A percentile compares a stretch with the other conserved stretches of the same genome.
phyloP scores from a whole-genome alignment of 2,329 filamentous ascomycete species.

The Didymella exigua region DNA sequence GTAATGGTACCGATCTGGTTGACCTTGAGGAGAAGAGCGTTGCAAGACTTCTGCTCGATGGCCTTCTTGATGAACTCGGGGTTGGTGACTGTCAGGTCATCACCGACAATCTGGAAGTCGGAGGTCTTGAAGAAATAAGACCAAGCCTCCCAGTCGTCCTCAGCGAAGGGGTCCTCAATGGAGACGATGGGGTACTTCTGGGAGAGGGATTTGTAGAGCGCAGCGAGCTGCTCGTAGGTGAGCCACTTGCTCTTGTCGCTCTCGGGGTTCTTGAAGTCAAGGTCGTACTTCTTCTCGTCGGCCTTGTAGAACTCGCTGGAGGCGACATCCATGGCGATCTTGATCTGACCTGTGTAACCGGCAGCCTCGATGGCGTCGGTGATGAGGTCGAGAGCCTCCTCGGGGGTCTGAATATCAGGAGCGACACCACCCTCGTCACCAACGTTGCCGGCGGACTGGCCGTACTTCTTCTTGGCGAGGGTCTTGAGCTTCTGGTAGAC shows the following conservation, averaged over 20 bases:
- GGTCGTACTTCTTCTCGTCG: conserved; percentile 98
- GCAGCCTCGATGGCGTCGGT: conserved; percentile 91
- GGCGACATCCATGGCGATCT: conserved; percentile 99
- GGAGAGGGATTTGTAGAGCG: conserved; percentile 83
- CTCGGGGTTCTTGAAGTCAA: conserved; percentile 99
- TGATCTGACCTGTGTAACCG: conserved; percentile 93
- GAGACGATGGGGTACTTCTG: conserved; percentile 98
- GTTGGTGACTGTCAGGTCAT: conserved; percentile 99
- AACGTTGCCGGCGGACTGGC: conserved; percentile 97
- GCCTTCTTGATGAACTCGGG: conserved; percentile 99
- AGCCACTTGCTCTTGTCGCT: conserved; percentile 97
- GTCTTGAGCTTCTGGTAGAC: conserved; percentile 98
- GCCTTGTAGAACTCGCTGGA: conserved; percentile 99
- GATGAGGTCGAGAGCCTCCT: conserved; percentile 97
- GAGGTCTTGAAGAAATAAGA: conserved; percentile 99
- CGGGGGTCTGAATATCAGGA: conserved; percentile 95
- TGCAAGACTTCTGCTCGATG: conserved; percentile 98
- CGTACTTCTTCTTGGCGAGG: conserved; percentile 99
- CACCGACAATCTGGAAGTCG: conserved; percentile 97
- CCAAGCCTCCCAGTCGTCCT: conserved; percentile 99
- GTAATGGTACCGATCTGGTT: conserved; percentile 99
- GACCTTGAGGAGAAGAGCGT: conserved; percentile 97
- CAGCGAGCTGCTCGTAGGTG: conserved; percentile 96
- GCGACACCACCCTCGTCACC: conserved; percentile 99
- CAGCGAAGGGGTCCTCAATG: conserved; percentile 98